phyloP scores from a whole-genome alignment of 2,329 filamentous ascomycete species.

The Decorospora gaudefroyi region DNA sequence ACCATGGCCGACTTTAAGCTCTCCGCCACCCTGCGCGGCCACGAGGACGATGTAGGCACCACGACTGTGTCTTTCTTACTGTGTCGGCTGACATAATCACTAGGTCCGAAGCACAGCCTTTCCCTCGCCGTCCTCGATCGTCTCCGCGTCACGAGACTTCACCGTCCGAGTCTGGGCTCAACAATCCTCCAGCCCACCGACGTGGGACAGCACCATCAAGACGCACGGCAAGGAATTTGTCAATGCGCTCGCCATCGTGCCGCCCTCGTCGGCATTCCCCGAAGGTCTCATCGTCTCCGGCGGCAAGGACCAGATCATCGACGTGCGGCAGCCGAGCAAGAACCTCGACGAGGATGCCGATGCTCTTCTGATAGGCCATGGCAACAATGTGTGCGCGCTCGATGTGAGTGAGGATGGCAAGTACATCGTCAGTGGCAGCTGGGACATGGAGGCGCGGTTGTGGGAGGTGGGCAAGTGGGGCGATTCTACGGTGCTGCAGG shows the following conservation, averaged over 20 bases:
- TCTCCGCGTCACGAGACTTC: slow-evolving; percentile 89
- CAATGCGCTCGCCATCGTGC: slow-evolving; percentile 79
- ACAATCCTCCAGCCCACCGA: slow-evolving; percentile 65
- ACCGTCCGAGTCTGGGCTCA: slow-evolving; percentile 87
- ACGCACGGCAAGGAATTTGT: slow-evolving; percentile 83
- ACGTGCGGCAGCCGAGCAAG: slow-evolving; percentile 75
- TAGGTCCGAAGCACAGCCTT: slow-evolving; percentile 88
- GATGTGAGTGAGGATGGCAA: slow-evolving; percentile 73
- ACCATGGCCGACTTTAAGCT: slow-evolving; percentile 86
- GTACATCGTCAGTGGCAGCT: slow-evolving; percentile 86
- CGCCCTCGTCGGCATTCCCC: slow-evolving; percentile 68
- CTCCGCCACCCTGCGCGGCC: slow-evolving; percentile 83
- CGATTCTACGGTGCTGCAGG: slow-evolving; percentile 68
- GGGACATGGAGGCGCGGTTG: slow-evolving; percentile 85
- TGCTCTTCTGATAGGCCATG: slow-evolving; percentile 82
- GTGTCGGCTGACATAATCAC: not conserved
- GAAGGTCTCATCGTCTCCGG: slow-evolving; percentile 85
- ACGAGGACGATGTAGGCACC: slow-evolving; percentile 81
- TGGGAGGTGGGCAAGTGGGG: slow-evolving; percentile 91
- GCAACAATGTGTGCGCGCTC: slow-evolving; percentile 83
- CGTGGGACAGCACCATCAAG: slow-evolving; percentile 76
- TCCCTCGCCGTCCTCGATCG: slow-evolving; percentile 69
- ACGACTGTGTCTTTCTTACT: not conserved
- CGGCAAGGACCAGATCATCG: slow-evolving; percentile 90
- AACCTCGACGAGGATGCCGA: slow-evolving; percentile 76